phyloP scores from a whole-genome alignment of 2,329 filamentous ascomycete species.

The Lecanicillium sp. region DNA sequence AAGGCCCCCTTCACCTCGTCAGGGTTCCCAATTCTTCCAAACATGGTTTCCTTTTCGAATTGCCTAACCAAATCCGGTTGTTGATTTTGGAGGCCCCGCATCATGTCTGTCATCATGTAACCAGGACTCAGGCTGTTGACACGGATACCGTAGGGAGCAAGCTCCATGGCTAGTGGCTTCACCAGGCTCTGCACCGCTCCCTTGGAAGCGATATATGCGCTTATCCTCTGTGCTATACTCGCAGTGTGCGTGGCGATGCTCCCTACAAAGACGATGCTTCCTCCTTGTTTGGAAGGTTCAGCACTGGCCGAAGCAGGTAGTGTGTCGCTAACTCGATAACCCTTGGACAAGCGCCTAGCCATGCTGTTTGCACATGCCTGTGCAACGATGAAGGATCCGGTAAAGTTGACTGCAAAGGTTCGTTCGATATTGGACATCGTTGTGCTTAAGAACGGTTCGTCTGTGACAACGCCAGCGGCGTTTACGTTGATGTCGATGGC shows the following conservation, averaged over 20 bases:
- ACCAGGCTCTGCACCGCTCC: constrained; percentile 57
- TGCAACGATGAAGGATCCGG: too few relatives aligned
- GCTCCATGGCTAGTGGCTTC: constrained; percentile 62
- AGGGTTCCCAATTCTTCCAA: constrained; percentile 56
- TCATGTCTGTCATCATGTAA: constrained; percentile 62
- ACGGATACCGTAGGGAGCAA: constrained; percentile 62
- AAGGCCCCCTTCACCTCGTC: constrained; percentile 57
- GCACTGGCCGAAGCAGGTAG: too few relatives aligned
- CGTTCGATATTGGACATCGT: too few relatives aligned
- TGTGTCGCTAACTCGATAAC: too few relatives aligned
- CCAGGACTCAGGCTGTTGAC: constrained; percentile 66
- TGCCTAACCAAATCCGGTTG: too few relatives aligned
- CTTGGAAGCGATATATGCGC: constrained; percentile 66
- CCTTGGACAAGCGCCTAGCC: too few relatives aligned
- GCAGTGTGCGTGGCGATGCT: constrained; percentile 53
- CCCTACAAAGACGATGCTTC: constrained; percentile 58
- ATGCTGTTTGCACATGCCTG: too few relatives aligned
- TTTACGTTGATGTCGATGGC: too few relatives aligned
- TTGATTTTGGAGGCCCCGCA: constrained; percentile 39
- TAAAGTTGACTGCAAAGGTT: too few relatives aligned
- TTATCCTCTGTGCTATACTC: constrained; percentile 44
- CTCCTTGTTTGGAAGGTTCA: constrained; percentile 37
- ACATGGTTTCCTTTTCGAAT: constrained; percentile 55
- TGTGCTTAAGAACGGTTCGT: too few relatives aligned
- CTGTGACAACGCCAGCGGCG: too few relatives aligned